phyloP scores from a whole-genome alignment of 2,329 filamentous ascomycete genomes.

The Curvularia hawaiiensis region DNA sequence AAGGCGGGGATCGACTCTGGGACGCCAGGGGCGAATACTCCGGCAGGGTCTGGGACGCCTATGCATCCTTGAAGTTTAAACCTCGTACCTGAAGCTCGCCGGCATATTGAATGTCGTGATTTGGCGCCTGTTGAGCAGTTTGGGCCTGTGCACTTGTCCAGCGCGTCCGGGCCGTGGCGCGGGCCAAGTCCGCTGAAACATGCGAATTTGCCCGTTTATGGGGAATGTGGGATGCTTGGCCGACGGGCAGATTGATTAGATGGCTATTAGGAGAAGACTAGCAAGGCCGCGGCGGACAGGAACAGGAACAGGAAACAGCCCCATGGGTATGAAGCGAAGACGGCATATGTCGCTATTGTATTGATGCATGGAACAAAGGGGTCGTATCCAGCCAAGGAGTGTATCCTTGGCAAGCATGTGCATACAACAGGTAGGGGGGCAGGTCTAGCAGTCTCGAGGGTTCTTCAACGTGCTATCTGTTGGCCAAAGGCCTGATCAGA shows the following conservation, averaged over 20 bases:
- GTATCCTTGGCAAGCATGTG: constrained; percentile 3
- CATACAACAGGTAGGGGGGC: background rate
- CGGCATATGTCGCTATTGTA: background rate
- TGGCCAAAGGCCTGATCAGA: background rate
- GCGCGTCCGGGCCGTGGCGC: constrained; percentile 5
- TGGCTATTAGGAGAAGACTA: constrained; percentile 4
- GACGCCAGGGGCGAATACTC: constrained; percentile 42
- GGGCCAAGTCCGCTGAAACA: constrained; percentile 8
- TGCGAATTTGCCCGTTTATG: constrained; percentile 2
- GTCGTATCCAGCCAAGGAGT: background rate
- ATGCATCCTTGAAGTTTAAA: constrained; percentile 33
- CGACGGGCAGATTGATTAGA: background rate
- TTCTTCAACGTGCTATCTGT: background rate
- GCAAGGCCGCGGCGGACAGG: background rate
- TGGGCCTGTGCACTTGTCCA: constrained; percentile 13
- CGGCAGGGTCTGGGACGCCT: constrained; percentile 41
- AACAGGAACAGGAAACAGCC: background rate
- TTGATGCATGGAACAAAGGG: background rate
- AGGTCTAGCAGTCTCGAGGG: constrained; percentile 1
- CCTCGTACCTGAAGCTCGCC: background rate
- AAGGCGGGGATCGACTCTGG: constrained; percentile 39
- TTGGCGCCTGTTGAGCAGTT: constrained; percentile 1
- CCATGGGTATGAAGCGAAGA: background rate
- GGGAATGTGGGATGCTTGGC: constrained; percentile 6
- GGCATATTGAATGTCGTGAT: constrained; percentile 5